These are phyloP conservation scores for Wickerhamiella siamensis DNA, from an alignment of 805 yeast species.

Conservation along the genomic window DNA sequence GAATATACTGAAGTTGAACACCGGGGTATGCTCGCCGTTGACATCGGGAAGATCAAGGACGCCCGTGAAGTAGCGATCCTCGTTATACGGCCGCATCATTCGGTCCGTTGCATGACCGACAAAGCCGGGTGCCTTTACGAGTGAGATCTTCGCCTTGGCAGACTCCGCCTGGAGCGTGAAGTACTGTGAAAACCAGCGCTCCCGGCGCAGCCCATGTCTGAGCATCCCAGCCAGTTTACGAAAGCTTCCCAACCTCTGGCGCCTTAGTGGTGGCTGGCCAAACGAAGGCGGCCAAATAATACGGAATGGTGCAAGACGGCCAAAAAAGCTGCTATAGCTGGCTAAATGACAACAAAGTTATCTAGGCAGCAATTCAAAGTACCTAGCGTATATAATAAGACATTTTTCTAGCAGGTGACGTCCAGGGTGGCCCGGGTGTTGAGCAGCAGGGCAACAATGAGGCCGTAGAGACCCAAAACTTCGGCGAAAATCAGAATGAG, in stretches of 20 bases:
- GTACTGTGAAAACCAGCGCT: slow-evolving; percentile 9
- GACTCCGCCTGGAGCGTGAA: slow-evolving; percentile 9
- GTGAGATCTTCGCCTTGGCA: slow-evolving; percentile 34
- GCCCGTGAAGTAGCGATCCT: slow-evolving; percentile 62
- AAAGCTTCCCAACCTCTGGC: neutral
- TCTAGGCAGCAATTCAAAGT: too few relatives aligned
- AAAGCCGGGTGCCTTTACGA: slow-evolving; percentile 51
- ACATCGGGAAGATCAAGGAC: slow-evolving; percentile 36
- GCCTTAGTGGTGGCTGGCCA: neutral
- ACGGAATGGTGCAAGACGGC: too few relatives aligned
- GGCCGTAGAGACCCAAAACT: slow-evolving; percentile 95
- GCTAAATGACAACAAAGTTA: too few relatives aligned
- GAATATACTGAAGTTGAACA: slow-evolving; percentile 61
- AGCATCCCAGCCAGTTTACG: neutral
- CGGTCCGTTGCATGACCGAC: slow-evolving; percentile 71
- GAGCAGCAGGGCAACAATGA: slow-evolving; percentile 92
- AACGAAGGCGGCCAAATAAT: neutral
- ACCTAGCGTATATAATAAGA: too few relatives aligned
- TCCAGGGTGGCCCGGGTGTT: slow-evolving; percentile 96
- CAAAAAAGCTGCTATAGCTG: too few relatives aligned
- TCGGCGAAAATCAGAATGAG: slow-evolving; percentile 97
- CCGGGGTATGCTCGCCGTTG: slow-evolving; percentile 19
- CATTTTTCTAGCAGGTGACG: slow-evolving; percentile 52
- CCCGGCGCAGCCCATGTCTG: neutral
- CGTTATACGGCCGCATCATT: slow-evolving; percentile 63